Evolutionary conservation across 2,329 filamentous ascomycete genomes (phyloP).

Genomic region (Xylariaceae sp.): DNA sequence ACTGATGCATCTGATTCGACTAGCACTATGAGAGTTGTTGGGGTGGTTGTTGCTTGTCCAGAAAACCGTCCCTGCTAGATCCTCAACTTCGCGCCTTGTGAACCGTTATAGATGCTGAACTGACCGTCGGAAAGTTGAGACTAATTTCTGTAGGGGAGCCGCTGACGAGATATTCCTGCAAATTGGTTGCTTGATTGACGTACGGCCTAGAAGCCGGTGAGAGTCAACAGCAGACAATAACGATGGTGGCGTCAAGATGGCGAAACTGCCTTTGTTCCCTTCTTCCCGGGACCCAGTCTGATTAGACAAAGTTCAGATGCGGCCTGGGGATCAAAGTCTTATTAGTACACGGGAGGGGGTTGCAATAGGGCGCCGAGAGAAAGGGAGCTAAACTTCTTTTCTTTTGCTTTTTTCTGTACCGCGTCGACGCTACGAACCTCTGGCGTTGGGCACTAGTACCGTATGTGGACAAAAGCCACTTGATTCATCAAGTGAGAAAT

Average conservation of each 20-base stretch:
- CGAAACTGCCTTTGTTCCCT: slow-evolving; percentile 33
- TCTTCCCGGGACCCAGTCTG: slow-evolving; percentile 23
- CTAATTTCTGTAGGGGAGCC: slow-evolving; percentile 28
- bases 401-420: slow-evolving; percentile 25
- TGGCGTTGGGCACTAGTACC: slow-evolving; percentile 21
- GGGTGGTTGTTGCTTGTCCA: slow-evolving; percentile 23
- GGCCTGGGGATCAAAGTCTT: slow-evolving; percentile 19
- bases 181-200: slow-evolving; percentile 27
- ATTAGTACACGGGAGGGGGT: slow-evolving; percentile 31
- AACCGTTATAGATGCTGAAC: slow-evolving; percentile 6
- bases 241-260: slow-evolving; percentile 37
- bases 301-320: slow-evolving; percentile 34
- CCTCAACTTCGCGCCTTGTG: slow-evolving; percentile 12
- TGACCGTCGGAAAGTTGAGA: slow-evolving; percentile 24
- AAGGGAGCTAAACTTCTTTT: slow-evolving; percentile 27
- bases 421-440: slow-evolving; percentile 20
- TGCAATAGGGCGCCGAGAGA: slow-evolving; percentile 21
- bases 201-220: slow-evolving; percentile 31
- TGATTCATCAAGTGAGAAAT: slow-evolving; percentile 22
- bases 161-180: slow-evolving; percentile 21
- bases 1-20: slow-evolving; percentile 44
- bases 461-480: slow-evolving; percentile 25
- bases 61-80: slow-evolving; percentile 22
- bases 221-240: slow-evolving; percentile 26
- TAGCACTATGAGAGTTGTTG: slow-evolving; percentile 25